phyloP scores from a whole-genome alignment of 495 filamentous ascomycete genomes.

The Oidiodendron maius region DNA sequence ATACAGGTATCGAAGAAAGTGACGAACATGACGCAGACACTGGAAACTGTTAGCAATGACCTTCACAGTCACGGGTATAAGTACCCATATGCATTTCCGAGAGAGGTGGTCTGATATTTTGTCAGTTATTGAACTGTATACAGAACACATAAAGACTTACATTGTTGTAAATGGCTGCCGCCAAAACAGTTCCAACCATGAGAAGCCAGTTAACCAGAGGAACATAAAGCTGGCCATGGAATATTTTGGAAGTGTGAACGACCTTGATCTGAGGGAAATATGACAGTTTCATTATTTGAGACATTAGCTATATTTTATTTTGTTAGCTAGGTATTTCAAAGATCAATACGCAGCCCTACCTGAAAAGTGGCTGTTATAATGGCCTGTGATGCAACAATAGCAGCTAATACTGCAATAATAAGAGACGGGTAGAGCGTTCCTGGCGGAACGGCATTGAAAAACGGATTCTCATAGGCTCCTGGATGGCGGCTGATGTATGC shows the following conservation, averaged over 20 bases:
- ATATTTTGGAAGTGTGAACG: slow-evolving; percentile 55
- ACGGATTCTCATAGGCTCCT: slow-evolving; percentile 59
- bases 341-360: slow-evolving; percentile 8
- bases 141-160: slow-evolving; percentile 28
- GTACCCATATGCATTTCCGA: slow-evolving; percentile 45
- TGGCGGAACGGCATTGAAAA: slow-evolving; percentile 59
- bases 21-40: slow-evolving; percentile 66
- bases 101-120: slow-evolving; percentile 32
- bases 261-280: slow-evolving; percentile 71
- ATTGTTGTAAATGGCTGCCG: slow-evolving; percentile 65
- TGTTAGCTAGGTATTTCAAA: neutral
- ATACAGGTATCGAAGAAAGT: slow-evolving; percentile 68
- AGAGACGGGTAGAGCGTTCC: slow-evolving; percentile 60
- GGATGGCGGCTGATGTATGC: slow-evolving; percentile 58
- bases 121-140: slow-evolving; percentile 1
- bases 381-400: slow-evolving; percentile 68
- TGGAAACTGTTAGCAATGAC: too few relatives aligned
- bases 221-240: slow-evolving; percentile 65
- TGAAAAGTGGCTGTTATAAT: slow-evolving; percentile 70
- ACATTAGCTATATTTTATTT: slow-evolving; percentile 39
- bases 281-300: slow-evolving; percentile 66
- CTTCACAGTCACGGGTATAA: too few relatives aligned
- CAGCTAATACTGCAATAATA: slow-evolving; percentile 59
- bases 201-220: slow-evolving; percentile 65
- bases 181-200: slow-evolving; percentile 61